These are phyloP conservation scores for Colletotrichum coccodes DNA, from an alignment of 2,329 filamentous ascomycete genomes.

Conservation along the genomic window DNA sequence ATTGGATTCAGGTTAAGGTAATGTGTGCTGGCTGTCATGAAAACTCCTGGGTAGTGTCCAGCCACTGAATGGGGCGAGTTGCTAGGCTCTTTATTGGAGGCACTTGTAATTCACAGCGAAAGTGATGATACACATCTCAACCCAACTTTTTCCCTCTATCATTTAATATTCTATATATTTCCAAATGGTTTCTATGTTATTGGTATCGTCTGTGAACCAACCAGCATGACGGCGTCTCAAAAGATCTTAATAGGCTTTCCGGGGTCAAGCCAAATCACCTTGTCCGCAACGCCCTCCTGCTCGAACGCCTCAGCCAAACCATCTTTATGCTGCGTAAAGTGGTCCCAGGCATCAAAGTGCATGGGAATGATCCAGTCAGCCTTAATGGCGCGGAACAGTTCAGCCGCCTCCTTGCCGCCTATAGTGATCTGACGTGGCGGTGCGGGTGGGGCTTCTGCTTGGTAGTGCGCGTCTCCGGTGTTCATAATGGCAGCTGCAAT, in stretches of 20 bases:
- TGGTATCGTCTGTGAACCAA: no score
- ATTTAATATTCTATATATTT: no score
- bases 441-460: not conserved
- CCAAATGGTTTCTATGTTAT: no score
- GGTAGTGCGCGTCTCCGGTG: not conserved
- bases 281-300: constrained; percentile 45
- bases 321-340: constrained; percentile 50
- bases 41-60: no score
- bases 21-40: no score
- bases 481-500: not conserved
- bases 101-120: no score
- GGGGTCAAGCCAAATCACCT: constrained; percentile 47
- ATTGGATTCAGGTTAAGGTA: no score
- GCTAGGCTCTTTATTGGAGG: no score
- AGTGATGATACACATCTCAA: no score
- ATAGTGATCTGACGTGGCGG: constrained; percentile 47
- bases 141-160: no score
- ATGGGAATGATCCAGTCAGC: constrained; percentile 56
- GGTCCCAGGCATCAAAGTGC: constrained; percentile 56
- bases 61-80: no score
- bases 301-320: constrained; percentile 44
- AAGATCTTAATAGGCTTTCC: constrained; percentile 35
- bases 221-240: no score
- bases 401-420: constrained; percentile 52
- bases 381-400: constrained; percentile 49